Percentiles rank a stretch among this genome's conserved stretches.
Evolutionary conservation across 2,329 filamentous ascomycete species (phyloP).

Genomic region (Myriosclerotinia duriaeana): DNA sequence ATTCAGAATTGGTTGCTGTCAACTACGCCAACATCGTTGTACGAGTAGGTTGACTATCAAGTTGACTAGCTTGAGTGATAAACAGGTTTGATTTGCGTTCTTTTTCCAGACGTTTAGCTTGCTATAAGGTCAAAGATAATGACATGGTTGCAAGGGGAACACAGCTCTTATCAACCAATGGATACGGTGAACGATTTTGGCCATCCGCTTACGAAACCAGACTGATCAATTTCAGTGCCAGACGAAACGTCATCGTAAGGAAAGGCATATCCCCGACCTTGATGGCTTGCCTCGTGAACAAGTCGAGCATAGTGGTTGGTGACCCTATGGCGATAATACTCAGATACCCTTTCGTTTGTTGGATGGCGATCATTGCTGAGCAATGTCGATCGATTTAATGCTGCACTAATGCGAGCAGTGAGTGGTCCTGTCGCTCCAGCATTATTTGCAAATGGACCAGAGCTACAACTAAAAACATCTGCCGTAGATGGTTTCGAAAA

Average conservation of each 20-base stretch:
- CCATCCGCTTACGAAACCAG: slow-evolving; percentile 47
- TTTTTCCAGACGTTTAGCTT: background rate
- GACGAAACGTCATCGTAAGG: slow-evolving; percentile 68
- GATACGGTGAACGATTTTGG: slow-evolving; percentile 19
- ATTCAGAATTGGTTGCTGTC: background rate
- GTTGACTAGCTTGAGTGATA: background rate
- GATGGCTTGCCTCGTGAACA: slow-evolving; percentile 59
- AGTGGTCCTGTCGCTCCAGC: slow-evolving; percentile 29
- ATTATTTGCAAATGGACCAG: slow-evolving; percentile 55
- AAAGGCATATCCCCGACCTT: slow-evolving; percentile 64
- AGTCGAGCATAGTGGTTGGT: slow-evolving; percentile 66
- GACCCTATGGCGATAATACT: slow-evolving; percentile 53
- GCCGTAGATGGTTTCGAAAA: slow-evolving; percentile 58
- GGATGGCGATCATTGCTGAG: slow-evolving; percentile 50
- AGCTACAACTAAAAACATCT: slow-evolving; percentile 68
- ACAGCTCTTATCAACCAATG: slow-evolving; percentile 11
- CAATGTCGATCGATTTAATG: slow-evolving; percentile 35
- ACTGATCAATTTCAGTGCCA: slow-evolving; percentile 56
- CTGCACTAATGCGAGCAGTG: slow-evolving; percentile 34
- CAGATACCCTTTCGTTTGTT: slow-evolving; percentile 46
- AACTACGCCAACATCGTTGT: background rate
- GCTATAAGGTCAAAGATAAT: background rate
- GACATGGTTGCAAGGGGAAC: background rate
- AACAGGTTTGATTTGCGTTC: background rate
- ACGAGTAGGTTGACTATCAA: too few species aligned